A percentile compares a stretch with the other conserved stretches of the same genome.
These are phyloP conservation scores for Coprinellus aureogranulatus DNA, from an alignment of 768 basidiomycete species.

Conservation along the genomic window DNA sequence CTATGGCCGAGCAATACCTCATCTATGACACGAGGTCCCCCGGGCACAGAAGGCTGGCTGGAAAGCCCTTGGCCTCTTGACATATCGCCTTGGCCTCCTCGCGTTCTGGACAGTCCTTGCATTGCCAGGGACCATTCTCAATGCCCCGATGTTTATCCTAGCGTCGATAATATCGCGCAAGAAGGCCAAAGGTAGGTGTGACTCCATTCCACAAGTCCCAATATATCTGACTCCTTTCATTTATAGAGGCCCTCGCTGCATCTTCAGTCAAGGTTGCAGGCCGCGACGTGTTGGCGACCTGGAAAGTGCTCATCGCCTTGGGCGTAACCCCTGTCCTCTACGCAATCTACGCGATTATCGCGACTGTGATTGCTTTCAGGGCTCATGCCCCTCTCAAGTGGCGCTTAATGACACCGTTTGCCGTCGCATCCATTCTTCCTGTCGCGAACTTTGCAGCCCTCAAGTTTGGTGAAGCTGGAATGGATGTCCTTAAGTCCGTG, in stretches of 20 bases:
- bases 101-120: conserved; percentile 80
- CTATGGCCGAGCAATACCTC: not conserved
- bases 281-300: conserved; percentile 95
- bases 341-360: conserved; percentile 75
- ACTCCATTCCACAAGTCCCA: not conserved
- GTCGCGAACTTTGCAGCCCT: conserved; percentile 90
- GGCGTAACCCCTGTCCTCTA: conserved; percentile 89
- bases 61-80: conserved; percentile 81
- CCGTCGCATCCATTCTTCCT: conserved; percentile 72
- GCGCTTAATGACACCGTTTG: conserved; percentile 73
- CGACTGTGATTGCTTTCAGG: conserved; percentile 68
- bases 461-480: conserved; percentile 96
- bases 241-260: conserved; percentile 87
- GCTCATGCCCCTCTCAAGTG: conserved; percentile 61
- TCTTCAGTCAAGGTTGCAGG: conserved; percentile 94
- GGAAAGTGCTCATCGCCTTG: conserved; percentile 94
- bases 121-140: conserved; percentile 86
- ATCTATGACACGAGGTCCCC: conserved; percentile 64
- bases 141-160: conserved; percentile 89
- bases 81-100: conserved; percentile 78
- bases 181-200: conserved; percentile 76
- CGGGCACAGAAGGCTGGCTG: conserved; percentile 80
- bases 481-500: conserved; percentile 89
- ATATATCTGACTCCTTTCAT: not conserved
- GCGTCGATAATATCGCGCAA: conserved; percentile 83